These are phyloP conservation scores for Ailanthus altissimus DNA, from an alignment of 345 rosid genomes.

Conservation along the genomic window DNA sequence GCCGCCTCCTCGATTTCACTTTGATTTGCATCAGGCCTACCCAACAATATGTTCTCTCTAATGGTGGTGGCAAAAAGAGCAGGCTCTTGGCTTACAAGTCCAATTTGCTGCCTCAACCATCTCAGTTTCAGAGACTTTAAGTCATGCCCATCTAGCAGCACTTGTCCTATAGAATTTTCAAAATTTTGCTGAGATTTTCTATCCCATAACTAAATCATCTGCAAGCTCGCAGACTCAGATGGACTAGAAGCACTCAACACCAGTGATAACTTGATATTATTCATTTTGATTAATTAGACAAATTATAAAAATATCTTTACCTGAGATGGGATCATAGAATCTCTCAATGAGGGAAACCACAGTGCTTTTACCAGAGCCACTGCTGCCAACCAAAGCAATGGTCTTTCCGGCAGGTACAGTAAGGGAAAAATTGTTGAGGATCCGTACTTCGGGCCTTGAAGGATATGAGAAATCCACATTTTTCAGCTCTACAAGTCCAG, in stretches of 20 bases:
- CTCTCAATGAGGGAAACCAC: slow-evolving; percentile 94
- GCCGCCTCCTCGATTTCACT: slow-evolving; percentile 94
- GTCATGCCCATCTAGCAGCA: slow-evolving; percentile 84
- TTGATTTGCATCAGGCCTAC: slow-evolving; percentile 81
- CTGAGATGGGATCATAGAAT: slow-evolving; percentile 90
- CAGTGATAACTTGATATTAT: slow-evolving; percentile 17
- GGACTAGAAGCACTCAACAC: slow-evolving; percentile 16
- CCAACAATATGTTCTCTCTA: slow-evolving; percentile 87
- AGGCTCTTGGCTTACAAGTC: slow-evolving; percentile 98
- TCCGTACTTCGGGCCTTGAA: slow-evolving; percentile 76
- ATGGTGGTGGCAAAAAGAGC: slow-evolving; percentile 92
- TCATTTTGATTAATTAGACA: background rate
- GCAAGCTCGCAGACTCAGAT: slow-evolving; percentile 4
- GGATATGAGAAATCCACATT: slow-evolving; percentile 88
- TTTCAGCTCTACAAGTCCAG: slow-evolving; percentile 78
- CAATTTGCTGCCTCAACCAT: slow-evolving; percentile 96
- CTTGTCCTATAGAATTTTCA: slow-evolving; percentile 62
- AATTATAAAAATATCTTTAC: slow-evolving; percentile 35
- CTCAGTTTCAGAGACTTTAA: slow-evolving; percentile 75
- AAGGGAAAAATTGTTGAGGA: slow-evolving; percentile 76
- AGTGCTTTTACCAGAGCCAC: slow-evolving; percentile 98
- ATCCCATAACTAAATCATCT: background rate
- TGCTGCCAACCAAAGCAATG: slow-evolving; percentile 95
- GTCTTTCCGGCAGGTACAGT: slow-evolving; percentile 93
- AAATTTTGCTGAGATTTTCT: slow-evolving; percentile 8